Evolutionary conservation across 805 yeast genomes (phyloP), one percentile per base, ranked within the genome.

Genomic region (Yamadazyma nakazawae): DNA sequence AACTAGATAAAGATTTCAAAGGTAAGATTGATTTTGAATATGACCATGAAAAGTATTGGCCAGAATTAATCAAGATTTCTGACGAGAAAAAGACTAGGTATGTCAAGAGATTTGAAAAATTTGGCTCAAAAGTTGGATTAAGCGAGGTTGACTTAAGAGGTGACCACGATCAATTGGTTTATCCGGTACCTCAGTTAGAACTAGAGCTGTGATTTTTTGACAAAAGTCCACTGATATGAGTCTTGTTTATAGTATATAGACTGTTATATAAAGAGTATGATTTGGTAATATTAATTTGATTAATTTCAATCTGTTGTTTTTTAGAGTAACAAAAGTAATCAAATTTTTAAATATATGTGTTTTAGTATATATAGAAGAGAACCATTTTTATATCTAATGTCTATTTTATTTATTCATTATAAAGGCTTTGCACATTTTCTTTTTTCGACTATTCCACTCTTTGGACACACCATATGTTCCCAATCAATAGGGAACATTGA

Each of bases 401-500:
- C 24, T 7, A 7, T 21, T 21, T 21, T 21, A 16, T 34, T 16
- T 16, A 16, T 34, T 16, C 19, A 34, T 34, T 12, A 10, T 3
- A 45, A 25, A 16, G 48, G 96, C 62, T 88, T 90, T 2, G 99
- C 99, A 67, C 96, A 88, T 64, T 94, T 94, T 49, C 99, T 76
- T 55, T 73, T 72, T 57, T 90, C 97, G 11, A 80, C 65, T 9
- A 75, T 78, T 1, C 97, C 97, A 2, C 91, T 81, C 21, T 66
- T 70, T 2, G 89, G 83, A 51, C 87, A 81, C 28, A 85, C 76
- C 98, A 95, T 94, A 11, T 89, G 86, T 66, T 89, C 91, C 97
- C 98, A 94, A 66, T 94, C 98, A 37, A 89, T 67, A 2, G 99
- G 95, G 56, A 83, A 85, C 88, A 94, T 81, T 46, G 82, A 66